Percentiles rank a stretch among this genome's conserved stretches.
Evolutionary conservation across 257 asterid species (phyloP).

Genomic region (Osmanthus fragrans): DNA sequence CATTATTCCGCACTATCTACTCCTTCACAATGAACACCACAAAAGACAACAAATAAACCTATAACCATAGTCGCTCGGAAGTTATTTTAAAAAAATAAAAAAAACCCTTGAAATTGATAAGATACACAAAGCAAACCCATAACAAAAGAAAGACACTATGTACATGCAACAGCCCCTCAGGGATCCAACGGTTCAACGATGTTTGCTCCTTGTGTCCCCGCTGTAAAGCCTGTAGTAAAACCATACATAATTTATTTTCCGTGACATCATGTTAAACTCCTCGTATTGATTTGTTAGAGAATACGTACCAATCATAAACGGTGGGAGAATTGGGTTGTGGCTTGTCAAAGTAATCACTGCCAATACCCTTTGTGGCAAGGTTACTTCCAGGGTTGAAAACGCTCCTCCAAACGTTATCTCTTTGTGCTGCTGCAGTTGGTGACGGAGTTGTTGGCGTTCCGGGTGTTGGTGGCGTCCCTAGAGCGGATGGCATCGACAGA

Average conservation of each 20-base stretch:
- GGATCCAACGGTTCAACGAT: conserved; percentile 40
- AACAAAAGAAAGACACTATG: not conserved
- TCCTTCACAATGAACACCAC: not conserved
- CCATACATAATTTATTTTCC: not conserved
- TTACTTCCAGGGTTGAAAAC: conserved; percentile 98
- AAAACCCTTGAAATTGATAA: not conserved
- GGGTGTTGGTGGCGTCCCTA: conserved; percentile 52
- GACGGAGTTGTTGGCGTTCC: conserved; percentile 58
- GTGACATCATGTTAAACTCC: no score
- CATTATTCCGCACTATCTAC: no score
- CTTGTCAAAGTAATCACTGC: conserved; percentile 74
- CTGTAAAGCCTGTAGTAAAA: conserved; percentile 73
- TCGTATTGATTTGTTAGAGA: not conserved
- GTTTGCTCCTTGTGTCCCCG: conserved; percentile 82
- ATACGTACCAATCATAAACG: conserved; percentile 86
- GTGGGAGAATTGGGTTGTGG: conserved; percentile 91
- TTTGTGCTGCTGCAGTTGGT: conserved; percentile 47
- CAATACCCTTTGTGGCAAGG: conserved; percentile 69
- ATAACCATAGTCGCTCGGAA: no score
- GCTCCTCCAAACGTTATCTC: conserved; percentile 92
- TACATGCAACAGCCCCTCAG: not conserved
- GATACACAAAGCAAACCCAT: not conserved
- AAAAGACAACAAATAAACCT: no score
- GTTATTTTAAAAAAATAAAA: no score
- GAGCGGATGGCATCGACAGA: conserved; percentile 14